Evolutionary conservation across 331 rosid genomes (phyloP).

Genomic region (Spiraea crenata): DNA sequence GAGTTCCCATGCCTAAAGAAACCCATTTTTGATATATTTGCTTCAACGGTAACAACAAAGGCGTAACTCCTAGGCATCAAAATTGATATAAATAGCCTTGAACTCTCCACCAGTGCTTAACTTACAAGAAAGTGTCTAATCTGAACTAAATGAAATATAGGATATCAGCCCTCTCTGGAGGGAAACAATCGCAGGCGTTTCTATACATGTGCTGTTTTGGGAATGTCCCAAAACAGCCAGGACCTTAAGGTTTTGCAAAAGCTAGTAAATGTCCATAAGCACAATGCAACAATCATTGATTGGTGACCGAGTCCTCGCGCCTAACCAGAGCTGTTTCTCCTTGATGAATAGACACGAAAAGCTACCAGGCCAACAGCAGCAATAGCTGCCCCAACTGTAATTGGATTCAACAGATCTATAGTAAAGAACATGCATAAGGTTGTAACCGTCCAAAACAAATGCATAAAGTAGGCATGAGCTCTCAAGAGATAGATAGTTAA

Average conservation of each 20-base stretch:
- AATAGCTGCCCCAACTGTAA: slow-evolving; percentile 80
- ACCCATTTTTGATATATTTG: too few relatives aligned
- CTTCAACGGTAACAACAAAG: neutral
- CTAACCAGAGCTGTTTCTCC: slow-evolving; percentile 60
- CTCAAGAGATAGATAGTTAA: too few relatives aligned
- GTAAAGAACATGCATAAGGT: slow-evolving; percentile 2
- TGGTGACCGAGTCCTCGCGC: slow-evolving; percentile 7
- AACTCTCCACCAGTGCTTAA: neutral
- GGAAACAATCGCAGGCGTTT: slow-evolving; percentile 6
- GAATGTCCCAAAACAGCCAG: slow-evolving; percentile 21
- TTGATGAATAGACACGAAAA: slow-evolving; percentile 64
- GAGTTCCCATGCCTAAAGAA: too few relatives aligned
- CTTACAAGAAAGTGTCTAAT: neutral
- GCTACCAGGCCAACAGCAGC: slow-evolving; percentile 73
- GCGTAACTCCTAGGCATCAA: neutral
- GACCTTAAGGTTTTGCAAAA: slow-evolving; percentile 17
- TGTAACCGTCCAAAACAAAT: too few relatives aligned
- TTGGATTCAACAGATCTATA: slow-evolving; percentile 26
- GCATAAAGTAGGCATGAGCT: too few relatives aligned
- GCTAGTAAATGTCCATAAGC: neutral
- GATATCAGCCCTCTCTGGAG: neutral
- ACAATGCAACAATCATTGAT: slow-evolving; percentile 20
- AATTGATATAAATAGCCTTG: neutral
- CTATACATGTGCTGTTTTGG: slow-evolving; percentile 23
- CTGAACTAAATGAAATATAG: neutral